phyloP scores from a whole-genome alignment of 164 flowering plant genomes.

The Umbilicus rupestris region DNA sequence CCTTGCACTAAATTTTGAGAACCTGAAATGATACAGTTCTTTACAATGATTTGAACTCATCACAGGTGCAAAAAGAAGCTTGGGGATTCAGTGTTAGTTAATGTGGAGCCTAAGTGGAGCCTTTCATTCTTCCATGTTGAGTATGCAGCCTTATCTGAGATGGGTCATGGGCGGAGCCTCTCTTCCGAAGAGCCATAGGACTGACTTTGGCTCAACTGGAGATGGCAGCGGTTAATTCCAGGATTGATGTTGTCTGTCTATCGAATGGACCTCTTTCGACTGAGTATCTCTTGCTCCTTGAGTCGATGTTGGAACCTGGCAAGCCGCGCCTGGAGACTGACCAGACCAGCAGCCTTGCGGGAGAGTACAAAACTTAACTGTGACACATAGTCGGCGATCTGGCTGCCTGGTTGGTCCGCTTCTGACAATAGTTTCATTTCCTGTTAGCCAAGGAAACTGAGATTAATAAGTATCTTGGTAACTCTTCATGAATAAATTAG shows the following conservation, averaged over 20 bases:
- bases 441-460: constrained; percentile 24
- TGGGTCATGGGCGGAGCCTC: background rate
- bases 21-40: too few relatives aligned
- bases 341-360: constrained; percentile 85
- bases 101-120: too few relatives aligned
- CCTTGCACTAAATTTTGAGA: too few relatives aligned
- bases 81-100: too few relatives aligned
- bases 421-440: constrained; percentile 96
- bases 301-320: constrained; percentile 94
- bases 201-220: background rate
- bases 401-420: constrained; percentile 95
- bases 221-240: background rate
- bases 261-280: constrained; percentile 69
- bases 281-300: constrained; percentile 88
- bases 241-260: constrained; percentile 14
- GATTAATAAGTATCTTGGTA: background rate
- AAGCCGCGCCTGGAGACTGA: constrained; percentile 90
- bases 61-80: too few relatives aligned
- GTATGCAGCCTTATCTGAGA: too few relatives aligned
- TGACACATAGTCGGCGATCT: constrained; percentile 79
- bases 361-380: constrained; percentile 90
- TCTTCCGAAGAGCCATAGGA: background rate
- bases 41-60: too few relatives aligned
- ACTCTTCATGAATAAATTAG: background rate
- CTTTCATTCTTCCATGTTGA: too few relatives aligned